These are phyloP conservation scores for Ganoderma meredithae DNA, from an alignment of 1,284 basidiomycete genomes.

Conservation along the genomic window DNA sequence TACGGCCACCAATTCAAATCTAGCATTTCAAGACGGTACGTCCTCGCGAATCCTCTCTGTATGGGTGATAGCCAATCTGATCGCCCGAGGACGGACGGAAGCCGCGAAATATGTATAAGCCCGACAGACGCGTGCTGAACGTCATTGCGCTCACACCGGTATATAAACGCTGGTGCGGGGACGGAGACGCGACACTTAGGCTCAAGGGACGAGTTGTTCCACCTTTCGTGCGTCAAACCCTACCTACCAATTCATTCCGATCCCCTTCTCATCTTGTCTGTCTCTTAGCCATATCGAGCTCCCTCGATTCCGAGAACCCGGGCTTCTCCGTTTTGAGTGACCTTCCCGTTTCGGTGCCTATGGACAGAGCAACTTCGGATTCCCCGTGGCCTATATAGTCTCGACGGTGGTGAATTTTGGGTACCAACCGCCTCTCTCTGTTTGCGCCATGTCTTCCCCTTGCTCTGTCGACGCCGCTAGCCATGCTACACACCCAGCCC, in stretches of 20 bases:
- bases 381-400: slow-evolving; percentile 40
- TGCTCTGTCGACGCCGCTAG: slow-evolving; percentile 31
- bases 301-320: slow-evolving; percentile 33
- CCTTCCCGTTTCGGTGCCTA: slow-evolving; percentile 40
- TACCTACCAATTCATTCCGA: slow-evolving; percentile 30
- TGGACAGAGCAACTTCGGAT: slow-evolving; percentile 35
- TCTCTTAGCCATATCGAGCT: slow-evolving; percentile 30
- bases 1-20: slow-evolving; percentile 29
- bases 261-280: slow-evolving; percentile 31
- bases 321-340: slow-evolving; percentile 36
- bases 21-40: slow-evolving; percentile 28
- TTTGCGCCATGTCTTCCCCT: slow-evolving; percentile 31
- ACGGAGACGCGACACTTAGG: slow-evolving; percentile 11
- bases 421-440: slow-evolving; percentile 27
- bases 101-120: slow-evolving; percentile 11
- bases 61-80: slow-evolving; percentile 29
- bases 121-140: slow-evolving; percentile 24
- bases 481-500: slow-evolving; percentile 41
- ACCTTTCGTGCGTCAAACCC: slow-evolving; percentile 34
- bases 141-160: slow-evolving; percentile 21
- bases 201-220: slow-evolving; percentile 18
- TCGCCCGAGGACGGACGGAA: slow-evolving; percentile 23
- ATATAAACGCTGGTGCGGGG: slow-evolving; percentile 22
- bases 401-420: slow-evolving; percentile 31
- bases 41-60: slow-evolving; percentile 20